Percentiles rank a stretch among this genome's conserved stretches.
phyloP scores from a whole-genome alignment of 2,329 filamentous ascomycete genomes.

The Sphaerulina populicola region DNA sequence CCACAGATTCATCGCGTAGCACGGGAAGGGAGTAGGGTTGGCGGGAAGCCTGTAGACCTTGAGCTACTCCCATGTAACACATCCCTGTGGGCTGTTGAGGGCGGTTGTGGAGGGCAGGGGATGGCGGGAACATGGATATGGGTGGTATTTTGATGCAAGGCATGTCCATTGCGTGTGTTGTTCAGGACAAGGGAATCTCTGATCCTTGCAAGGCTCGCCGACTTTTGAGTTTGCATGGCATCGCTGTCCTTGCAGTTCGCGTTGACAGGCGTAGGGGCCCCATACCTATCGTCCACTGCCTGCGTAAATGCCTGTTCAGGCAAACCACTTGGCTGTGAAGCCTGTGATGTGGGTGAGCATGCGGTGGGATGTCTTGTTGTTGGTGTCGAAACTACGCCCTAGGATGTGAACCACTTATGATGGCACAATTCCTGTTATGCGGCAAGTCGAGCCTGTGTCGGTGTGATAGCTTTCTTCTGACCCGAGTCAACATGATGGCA shows the following conservation, averaged over 20 bases:
- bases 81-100: no score
- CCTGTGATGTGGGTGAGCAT: no score
- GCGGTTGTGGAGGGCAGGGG: neutral
- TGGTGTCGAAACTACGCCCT: neutral
- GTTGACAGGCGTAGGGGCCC: neutral
- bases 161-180: conserved; percentile 3
- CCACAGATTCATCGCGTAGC: no score
- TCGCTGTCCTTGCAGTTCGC: neutral
- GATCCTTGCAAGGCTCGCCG: conserved; percentile 4
- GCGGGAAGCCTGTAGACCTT: no score
- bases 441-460: neutral
- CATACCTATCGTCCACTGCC: neutral
- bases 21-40: no score
- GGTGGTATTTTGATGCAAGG: neutral
- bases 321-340: neutral
- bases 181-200: neutral
- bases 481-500: neutral
- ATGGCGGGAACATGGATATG: neutral
- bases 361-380: neutral
- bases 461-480: neutral
- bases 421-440: neutral
- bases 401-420: neutral
- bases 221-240: conserved; percentile 6
- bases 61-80: no score
- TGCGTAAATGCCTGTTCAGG: neutral